Base-by-base conservation (phyloP, 2,329 filamentous ascomycete genomes). In the Penicillium psychrosexuale region DNA sequence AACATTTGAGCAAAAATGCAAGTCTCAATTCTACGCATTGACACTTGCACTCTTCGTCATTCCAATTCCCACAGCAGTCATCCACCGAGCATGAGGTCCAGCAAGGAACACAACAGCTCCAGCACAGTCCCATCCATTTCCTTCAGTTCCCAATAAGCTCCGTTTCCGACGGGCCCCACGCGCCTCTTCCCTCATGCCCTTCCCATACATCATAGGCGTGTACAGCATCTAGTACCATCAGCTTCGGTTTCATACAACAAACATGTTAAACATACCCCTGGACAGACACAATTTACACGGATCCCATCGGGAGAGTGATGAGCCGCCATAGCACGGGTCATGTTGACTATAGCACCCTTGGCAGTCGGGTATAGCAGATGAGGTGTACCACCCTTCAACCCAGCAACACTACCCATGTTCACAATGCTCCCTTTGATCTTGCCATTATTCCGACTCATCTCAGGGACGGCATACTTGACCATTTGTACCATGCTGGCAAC, bases 401-500 rank as follows among this genome's bases (percentile, higher is more conserved):
- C 66, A 34, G 84, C 83, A 1, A 87, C 84, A 44, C 78, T 82
- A 2, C 81, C 81, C 76, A 88, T 83, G 63, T 88, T 88, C n/a
- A 68, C 63, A 30, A 66, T 63, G 28, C 58, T 66, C 4, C 65
- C 66, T 28, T 57, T 60, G 50, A 72, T 64, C 34, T 79, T 74
- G 0, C 74, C 74, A 7, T 77, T 71, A 51, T 86, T 85, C 52
- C 74, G 76, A 24, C 61, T 58, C 84, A 88, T 88, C 3, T 73
- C 79, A 0, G 84, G 85, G 30, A 88, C 80, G 0, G 79, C 79
- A 60, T 82, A 80, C 62, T 86, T 85, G 17, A 76, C 74, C 83
- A 88, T 87, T 51, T 81, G 74, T 30, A 87, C 80, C 84, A 88
- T 88, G 61, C 81, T 84, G 5, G 78, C 79, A 4, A 88, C 82